Conservation (phyloP, 2,329 filamentous ascomycete species). For the Akanthomyces uredinophilus region DNA sequence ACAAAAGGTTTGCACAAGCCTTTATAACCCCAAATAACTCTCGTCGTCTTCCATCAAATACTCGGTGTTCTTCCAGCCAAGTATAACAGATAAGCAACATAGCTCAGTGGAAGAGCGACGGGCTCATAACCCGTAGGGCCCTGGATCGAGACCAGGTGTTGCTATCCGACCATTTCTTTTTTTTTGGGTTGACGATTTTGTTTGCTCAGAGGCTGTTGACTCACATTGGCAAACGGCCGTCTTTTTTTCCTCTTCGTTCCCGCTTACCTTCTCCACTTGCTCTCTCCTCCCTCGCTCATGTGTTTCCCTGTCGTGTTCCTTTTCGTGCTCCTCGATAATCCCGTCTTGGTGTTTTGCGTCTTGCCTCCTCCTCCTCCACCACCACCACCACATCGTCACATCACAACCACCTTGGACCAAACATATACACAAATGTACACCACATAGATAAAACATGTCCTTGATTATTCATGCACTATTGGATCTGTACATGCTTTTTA, state of each 20-base stretch:
- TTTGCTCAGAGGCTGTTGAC: background rate
- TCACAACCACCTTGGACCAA: background rate
- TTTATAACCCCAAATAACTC: too few relatives aligned
- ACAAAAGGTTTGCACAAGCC: too few relatives aligned
- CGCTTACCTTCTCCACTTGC: background rate
- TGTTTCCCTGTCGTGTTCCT: background rate
- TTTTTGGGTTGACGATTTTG: background rate
- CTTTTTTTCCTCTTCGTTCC: background rate
- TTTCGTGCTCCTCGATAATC: background rate
- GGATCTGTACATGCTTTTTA: background rate
- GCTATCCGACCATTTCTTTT: background rate
- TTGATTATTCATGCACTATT: slow-evolving; percentile 1
- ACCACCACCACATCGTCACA: background rate
- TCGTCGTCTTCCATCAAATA: background rate
- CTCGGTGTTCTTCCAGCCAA: background rate
- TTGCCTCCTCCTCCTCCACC: too few relatives aligned
- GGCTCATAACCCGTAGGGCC: slow-evolving; percentile 15
- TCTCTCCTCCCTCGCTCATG: too few relatives aligned
- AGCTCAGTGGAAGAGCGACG: slow-evolving; percentile 16
- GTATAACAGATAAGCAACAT: slow-evolving; percentile 11
- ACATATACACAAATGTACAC: background rate
- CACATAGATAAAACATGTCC: background rate
- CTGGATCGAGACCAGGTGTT: slow-evolving; percentile 17
- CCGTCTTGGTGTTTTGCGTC: background rate
- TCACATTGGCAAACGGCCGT: background rate